Percentiles rank a stretch among this genome's conserved stretches.
These are phyloP conservation scores for Fusarium solani-melongenae DNA, from an alignment of 2,329 filamentous ascomycete species.

Conservation along the genomic window DNA sequence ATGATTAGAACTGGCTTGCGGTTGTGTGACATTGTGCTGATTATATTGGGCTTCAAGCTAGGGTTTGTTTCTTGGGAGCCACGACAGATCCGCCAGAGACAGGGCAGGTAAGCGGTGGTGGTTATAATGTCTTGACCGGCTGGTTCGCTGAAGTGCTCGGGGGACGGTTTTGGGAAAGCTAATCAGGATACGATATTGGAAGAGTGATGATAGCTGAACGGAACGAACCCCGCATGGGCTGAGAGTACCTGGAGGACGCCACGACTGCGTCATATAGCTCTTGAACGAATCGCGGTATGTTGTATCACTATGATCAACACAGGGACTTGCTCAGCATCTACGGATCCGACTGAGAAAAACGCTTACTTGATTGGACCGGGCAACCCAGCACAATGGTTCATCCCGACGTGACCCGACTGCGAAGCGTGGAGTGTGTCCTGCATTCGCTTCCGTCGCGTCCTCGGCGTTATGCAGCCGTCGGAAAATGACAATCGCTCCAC, in stretches of 20 bases:
- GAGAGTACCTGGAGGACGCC: not conserved
- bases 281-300: not conserved
- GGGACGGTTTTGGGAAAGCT: not conserved
- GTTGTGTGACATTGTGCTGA: not conserved
- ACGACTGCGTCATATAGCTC: not conserved
- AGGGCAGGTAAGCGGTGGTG: not conserved
- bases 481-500: not conserved
- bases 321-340: not conserved
- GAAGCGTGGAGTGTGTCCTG: not conserved
- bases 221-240: not conserved
- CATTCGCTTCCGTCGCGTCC: not conserved
- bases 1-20: slow-evolving; percentile 49
- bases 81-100: not conserved
- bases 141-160: not conserved
- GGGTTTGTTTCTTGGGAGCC: not conserved
- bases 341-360: too few species aligned
- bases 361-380: not conserved
- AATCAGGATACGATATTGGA: not conserved
- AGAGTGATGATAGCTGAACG: not conserved
- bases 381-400: not conserved
- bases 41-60: not conserved
- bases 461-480: not conserved
- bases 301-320: not conserved
- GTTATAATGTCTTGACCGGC: not conserved
- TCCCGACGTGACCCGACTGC: not conserved